A percentile compares a stretch with the other conserved stretches of the same genome.
Evolutionary conservation across 1,284 basidiomycete genomes (phyloP).

Genomic region (Anthracocystis setariae): DNA sequence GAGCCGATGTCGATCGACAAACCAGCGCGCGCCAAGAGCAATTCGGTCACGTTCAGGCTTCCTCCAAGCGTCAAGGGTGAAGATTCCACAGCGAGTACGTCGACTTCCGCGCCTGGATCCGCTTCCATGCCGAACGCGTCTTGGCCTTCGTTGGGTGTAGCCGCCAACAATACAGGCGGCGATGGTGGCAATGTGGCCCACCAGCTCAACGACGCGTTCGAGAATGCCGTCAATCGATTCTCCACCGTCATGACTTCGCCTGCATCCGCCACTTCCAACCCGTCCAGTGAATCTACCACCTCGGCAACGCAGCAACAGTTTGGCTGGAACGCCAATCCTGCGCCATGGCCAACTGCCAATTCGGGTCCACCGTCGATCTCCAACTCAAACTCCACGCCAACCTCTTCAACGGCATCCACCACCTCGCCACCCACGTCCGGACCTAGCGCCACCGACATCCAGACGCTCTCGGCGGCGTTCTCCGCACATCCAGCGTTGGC

Average conservation of each 20-base stretch:
- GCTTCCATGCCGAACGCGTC: constrained; percentile 4
- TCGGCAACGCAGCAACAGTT: neutral
- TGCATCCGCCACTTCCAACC: no score
- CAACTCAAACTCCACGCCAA: constrained; percentile 22
- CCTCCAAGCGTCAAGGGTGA: constrained; percentile 1
- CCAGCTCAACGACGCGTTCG: constrained; percentile 36
- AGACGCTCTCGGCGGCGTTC: constrained; percentile 34
- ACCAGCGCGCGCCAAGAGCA: constrained; percentile 19
- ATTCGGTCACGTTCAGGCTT: constrained; percentile 30
- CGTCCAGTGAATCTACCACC: neutral
- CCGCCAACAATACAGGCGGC: neutral
- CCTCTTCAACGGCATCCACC: constrained; percentile 19
- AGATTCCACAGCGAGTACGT: neutral
- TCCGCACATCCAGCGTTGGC: constrained; percentile 44
- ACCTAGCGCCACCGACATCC: constrained; percentile 19
- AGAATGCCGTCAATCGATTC: constrained; percentile 19
- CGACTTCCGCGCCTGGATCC: constrained; percentile 16
- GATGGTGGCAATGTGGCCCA: constrained; percentile 12
- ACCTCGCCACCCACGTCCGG: constrained; percentile 23
- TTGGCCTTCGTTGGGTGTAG: constrained; percentile 17
- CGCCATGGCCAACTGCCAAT: constrained; percentile 5
- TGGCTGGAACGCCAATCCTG: constrained; percentile 12
- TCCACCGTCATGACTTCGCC: constrained; percentile 23
- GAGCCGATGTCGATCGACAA: constrained; percentile 33
- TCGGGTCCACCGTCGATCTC: constrained; percentile 35